Evolutionary conservation across 164 flowering plant genomes (phyloP).

Genomic region (Sextonia rubra): DNA sequence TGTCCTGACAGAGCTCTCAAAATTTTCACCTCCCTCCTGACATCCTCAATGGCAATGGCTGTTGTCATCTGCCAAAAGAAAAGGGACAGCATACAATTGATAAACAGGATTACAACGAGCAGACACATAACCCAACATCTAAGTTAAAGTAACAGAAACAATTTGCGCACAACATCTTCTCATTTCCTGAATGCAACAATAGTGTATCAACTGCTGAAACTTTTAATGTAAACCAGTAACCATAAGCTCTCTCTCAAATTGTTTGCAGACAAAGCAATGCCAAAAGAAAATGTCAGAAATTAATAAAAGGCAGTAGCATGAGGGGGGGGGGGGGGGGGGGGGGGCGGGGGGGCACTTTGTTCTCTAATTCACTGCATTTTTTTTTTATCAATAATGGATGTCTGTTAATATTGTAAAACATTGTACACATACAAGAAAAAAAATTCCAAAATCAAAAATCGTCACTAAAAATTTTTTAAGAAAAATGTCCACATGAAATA

Average conservation of each 20-base stretch:
- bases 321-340: too few species aligned
- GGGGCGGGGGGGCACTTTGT: too few species aligned
- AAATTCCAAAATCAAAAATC: too few species aligned
- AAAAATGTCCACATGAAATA: too few species aligned
- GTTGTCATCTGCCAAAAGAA: conserved; percentile 71
- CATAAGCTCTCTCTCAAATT: not conserved
- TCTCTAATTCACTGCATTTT: not conserved
- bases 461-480: too few species aligned
- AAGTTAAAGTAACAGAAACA: not conserved
- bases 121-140: not conserved
- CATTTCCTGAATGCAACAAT: not conserved
- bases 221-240: not conserved
- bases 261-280: not conserved
- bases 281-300: too few species aligned
- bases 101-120: not conserved
- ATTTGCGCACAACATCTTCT: not conserved
- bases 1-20: conserved; percentile 81
- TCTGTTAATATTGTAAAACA: too few species aligned
- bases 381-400: too few species aligned
- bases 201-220: not conserved
- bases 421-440: too few species aligned
- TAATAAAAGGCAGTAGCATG: not conserved
- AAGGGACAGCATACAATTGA: not conserved
- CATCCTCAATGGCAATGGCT: conserved; percentile 95
- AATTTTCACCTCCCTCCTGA: conserved; percentile 88